Percentiles rank a stretch among this genome's conserved stretches.
These are phyloP conservation scores for Phaeosphaeriaceae sp. DNA, from an alignment of 2,329 filamentous ascomycete genomes.

Conservation along the genomic window DNA sequence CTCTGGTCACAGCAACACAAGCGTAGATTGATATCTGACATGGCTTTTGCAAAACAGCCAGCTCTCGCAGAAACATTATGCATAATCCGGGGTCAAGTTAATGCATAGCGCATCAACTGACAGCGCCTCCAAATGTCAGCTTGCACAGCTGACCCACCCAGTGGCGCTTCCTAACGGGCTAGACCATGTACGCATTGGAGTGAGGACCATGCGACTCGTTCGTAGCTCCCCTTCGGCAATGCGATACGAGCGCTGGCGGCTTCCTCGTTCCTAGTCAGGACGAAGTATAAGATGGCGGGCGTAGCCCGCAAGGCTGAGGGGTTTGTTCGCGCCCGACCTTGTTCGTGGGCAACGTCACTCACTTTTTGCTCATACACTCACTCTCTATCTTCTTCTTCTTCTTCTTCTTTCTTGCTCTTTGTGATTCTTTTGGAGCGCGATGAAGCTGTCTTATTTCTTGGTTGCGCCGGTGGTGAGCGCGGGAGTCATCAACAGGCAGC, in stretches of 20 bases:
- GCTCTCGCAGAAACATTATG: background rate
- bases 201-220: conserved; percentile 4
- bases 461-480: conserved; percentile 18
- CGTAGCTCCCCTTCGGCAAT: conserved; percentile 5
- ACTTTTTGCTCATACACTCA: background rate
- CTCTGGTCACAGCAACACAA: background rate
- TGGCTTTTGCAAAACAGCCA: background rate
- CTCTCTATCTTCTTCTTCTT: background rate
- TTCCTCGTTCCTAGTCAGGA: background rate
- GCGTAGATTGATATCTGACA: background rate
- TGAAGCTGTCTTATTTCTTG: conserved; percentile 13
- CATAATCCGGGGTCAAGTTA: background rate
- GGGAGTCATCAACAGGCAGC: conserved; percentile 9
- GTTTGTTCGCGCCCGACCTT: background rate
- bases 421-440: background rate
- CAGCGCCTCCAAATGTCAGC: background rate
- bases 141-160: background rate
- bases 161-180: conserved; percentile 5
- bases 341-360: conserved; percentile 5
- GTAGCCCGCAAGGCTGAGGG: conserved; percentile 2
- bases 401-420: background rate
- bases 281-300: conserved; percentile 2
- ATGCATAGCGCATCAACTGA: conserved; percentile 1
- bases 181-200: background rate
- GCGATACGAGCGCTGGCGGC: background rate